phyloP scores from a whole-genome alignment of 2,329 filamentous ascomycete genomes.

The Apiospora arundinis region DNA sequence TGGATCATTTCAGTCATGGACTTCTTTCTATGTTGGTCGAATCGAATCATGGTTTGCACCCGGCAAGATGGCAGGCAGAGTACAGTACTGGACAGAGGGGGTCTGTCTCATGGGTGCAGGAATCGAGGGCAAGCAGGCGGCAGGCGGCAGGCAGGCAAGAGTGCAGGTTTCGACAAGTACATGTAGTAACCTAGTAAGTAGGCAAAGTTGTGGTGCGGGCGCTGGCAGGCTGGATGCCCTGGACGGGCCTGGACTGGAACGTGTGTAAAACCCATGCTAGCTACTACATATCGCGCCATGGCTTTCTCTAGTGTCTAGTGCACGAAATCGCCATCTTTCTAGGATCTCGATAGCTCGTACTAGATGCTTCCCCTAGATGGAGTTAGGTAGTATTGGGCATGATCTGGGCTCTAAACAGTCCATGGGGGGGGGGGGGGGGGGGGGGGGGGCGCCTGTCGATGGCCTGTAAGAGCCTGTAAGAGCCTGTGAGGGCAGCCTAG shows the following conservation, averaged over 20 bases:
- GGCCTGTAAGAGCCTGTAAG: too few relatives aligned
- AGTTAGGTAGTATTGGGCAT: conserved; percentile 9
- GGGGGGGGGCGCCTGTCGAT: too few relatives aligned
- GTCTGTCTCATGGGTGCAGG: too few relatives aligned
- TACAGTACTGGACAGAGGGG: too few relatives aligned
- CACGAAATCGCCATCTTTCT: not conserved
- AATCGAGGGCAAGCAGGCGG: too few relatives aligned
- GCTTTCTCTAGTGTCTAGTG: not conserved
- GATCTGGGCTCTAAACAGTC: not conserved
- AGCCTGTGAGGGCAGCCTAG: not conserved
- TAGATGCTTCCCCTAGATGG: conserved; percentile 3
- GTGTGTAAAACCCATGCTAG: not conserved
- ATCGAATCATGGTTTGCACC: not conserved
- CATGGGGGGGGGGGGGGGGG: too few relatives aligned
- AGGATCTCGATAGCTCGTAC: conserved; percentile 5
- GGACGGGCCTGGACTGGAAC: not conserved
- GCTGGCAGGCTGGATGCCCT: not conserved
- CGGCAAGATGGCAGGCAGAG: not conserved
- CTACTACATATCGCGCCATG: not conserved
- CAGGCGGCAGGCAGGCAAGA: not conserved
- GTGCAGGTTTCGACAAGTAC: too few relatives aligned
- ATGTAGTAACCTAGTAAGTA: too few relatives aligned
- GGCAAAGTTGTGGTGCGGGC: not conserved
- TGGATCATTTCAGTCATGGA: not conserved
- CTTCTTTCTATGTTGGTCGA: too few relatives aligned